These are phyloP conservation scores for Lactarius evosmus DNA, from an alignment of 768 basidiomycete species.

Conservation along the genomic window DNA sequence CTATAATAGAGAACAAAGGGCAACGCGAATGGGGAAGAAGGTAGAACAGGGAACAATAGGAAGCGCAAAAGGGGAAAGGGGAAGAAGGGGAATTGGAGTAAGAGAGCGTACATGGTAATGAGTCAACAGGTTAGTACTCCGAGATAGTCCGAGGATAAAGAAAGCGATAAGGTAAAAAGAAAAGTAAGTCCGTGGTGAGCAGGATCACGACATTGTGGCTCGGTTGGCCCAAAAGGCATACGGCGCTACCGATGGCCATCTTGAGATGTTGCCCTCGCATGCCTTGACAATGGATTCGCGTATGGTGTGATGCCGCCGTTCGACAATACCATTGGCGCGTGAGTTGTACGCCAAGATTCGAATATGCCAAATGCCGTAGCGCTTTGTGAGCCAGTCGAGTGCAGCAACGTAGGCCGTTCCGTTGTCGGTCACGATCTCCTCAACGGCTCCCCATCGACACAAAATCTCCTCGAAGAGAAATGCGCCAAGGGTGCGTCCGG, in stretches of 20 bases:
- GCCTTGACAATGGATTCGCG: constrained; percentile 39
- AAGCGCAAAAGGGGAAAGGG: too few relatives aligned
- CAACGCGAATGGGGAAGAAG: too few relatives aligned
- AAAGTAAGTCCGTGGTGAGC: too few relatives aligned
- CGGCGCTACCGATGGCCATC: constrained; percentile 35
- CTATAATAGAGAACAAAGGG: too few relatives aligned
- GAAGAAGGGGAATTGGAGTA: too few relatives aligned
- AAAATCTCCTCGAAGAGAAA: background rate
- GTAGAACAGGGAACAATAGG: too few relatives aligned
- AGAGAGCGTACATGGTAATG: too few relatives aligned
- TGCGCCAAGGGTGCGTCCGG: constrained; percentile 6
- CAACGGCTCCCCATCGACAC: background rate
- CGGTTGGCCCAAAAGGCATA: constrained; percentile 40
- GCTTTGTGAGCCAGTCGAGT: background rate
- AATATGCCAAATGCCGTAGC: constrained; percentile 40
- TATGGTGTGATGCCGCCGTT: constrained; percentile 35
- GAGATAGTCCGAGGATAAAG: too few relatives aligned
- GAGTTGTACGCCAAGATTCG: constrained; percentile 44
- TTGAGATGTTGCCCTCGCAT: constrained; percentile 32
- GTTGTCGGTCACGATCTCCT: background rate
- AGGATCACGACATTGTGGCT: too few relatives aligned
- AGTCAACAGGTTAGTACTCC: too few relatives aligned
- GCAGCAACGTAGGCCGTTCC: background rate
- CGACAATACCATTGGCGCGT: constrained; percentile 40
- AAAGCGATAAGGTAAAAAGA: too few relatives aligned